Conservation (phyloP, 2,329 filamentous ascomycete species). For the Aureobasidium sp. region DNA sequence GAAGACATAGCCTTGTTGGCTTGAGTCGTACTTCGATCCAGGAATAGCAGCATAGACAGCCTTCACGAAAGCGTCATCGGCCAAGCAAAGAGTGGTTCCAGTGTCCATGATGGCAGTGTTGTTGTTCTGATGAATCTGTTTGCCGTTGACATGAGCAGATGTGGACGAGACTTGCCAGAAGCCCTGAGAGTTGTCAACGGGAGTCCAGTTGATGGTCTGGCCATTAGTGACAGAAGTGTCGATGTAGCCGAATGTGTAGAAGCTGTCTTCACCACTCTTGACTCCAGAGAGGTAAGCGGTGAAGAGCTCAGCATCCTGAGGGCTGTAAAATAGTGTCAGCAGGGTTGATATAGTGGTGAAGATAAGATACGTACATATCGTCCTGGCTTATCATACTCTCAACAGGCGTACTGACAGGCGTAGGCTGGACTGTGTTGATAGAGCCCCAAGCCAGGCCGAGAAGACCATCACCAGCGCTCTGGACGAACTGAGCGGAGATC, state of each 20-base stretch:
- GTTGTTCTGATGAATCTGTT: slow-evolving; percentile 38
- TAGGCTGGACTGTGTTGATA: slow-evolving; percentile 32
- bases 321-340: slow-evolving; percentile 16
- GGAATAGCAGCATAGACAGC: slow-evolving; percentile 57
- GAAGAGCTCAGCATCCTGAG: slow-evolving; percentile 45
- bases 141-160: slow-evolving; percentile 49
- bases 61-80: slow-evolving; percentile 52
- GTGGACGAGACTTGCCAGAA: slow-evolving; percentile 60
- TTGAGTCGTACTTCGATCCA: slow-evolving; percentile 44
- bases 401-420: slow-evolving; percentile 52
- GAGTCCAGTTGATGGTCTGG: slow-evolving; percentile 40
- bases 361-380: slow-evolving; percentile 32
- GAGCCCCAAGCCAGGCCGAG: slow-evolving; percentile 52
- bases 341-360: slow-evolving; percentile 19
- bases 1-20: slow-evolving; percentile 55
- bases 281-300: slow-evolving; percentile 54
- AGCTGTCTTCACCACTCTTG: slow-evolving; percentile 44
- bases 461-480: slow-evolving; percentile 52
- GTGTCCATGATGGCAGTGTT: slow-evolving; percentile 66
- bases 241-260: slow-evolving; percentile 68
- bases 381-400: slow-evolving; percentile 58
- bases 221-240: slow-evolving; percentile 51
- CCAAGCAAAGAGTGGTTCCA: slow-evolving; percentile 58
- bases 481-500: slow-evolving; percentile 49
- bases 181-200: slow-evolving; percentile 54